These are phyloP conservation scores for Citrullus colocynthis DNA, from an alignment of 306 rosid species.

Conservation along the genomic window DNA sequence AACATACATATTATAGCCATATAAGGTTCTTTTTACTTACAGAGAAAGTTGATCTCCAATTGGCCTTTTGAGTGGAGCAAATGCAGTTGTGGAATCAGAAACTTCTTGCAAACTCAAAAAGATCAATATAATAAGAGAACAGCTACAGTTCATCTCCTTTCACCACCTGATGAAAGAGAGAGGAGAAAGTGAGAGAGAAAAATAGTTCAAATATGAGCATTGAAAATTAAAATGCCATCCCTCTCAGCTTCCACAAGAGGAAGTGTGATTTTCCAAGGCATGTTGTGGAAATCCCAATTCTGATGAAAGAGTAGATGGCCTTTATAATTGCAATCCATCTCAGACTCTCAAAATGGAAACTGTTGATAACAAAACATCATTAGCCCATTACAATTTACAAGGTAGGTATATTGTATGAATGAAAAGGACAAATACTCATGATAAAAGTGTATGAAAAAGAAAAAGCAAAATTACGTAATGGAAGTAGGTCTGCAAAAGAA, in stretches of 20 bases:
- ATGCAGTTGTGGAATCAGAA: not conserved
- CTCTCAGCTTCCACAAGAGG: slow-evolving; percentile 5
- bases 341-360: not conserved
- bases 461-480: not conserved
- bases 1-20: not conserved
- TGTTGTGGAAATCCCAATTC: not conserved
- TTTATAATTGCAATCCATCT: slow-evolving; percentile 2
- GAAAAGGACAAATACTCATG: not conserved
- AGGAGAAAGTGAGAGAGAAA: not conserved
- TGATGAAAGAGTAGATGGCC: not conserved
- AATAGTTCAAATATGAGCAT: slow-evolving; percentile 1
- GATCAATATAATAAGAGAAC: slow-evolving; percentile 1
- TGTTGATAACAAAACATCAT: slow-evolving; percentile 5
- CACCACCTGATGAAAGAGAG: not conserved
- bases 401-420: not conserved
- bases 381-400: not conserved
- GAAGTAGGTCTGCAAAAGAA: not conserved
- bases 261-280: not conserved
- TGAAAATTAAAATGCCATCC: slow-evolving; percentile 4
- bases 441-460: not conserved
- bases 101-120: not conserved
- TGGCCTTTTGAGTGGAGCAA: not conserved
- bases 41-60: not conserved
- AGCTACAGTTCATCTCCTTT: not conserved
- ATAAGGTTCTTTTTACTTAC: not conserved